A percentile compares a stretch with the other conserved stretches of the same genome.
These are phyloP conservation scores for Pugionium dolabratum DNA, from an alignment of 345 rosid species.

Conservation along the genomic window DNA sequence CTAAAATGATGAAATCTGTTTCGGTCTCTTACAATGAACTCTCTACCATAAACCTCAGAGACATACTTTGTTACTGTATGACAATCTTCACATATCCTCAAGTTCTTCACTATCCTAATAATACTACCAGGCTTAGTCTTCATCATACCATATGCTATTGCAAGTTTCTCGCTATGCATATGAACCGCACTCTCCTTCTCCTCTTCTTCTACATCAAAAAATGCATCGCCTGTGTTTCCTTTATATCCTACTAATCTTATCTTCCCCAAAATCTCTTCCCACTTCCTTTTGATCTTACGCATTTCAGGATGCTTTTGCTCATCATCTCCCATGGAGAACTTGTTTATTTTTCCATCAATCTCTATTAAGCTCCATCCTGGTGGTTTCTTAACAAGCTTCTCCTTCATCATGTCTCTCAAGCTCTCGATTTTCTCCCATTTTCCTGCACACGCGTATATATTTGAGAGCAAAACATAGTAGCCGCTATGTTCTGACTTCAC, in stretches of 20 bases:
- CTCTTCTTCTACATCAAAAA: slow-evolving; percentile 73
- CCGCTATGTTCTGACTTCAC: slow-evolving; percentile 69
- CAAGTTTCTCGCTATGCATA: slow-evolving; percentile 78
- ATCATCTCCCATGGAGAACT: slow-evolving; percentile 56
- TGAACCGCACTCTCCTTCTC: slow-evolving; percentile 63
- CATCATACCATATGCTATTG: slow-evolving; percentile 66
- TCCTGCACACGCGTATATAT: slow-evolving; percentile 63
- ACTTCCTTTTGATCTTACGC: slow-evolving; percentile 51
- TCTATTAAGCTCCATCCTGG: slow-evolving; percentile 62
- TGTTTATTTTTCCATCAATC: slow-evolving; percentile 59
- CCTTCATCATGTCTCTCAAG: slow-evolving; percentile 61
- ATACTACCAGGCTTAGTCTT: slow-evolving; percentile 40
- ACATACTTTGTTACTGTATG: slow-evolving; percentile 68
- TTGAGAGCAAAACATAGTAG: slow-evolving; percentile 70
- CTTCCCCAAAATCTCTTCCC: slow-evolving; percentile 65
- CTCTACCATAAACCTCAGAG: slow-evolving; percentile 58
- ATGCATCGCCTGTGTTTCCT: slow-evolving; percentile 55
- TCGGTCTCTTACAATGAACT: slow-evolving; percentile 70
- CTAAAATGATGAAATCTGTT: slow-evolving; percentile 78
- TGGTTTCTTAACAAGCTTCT: slow-evolving; percentile 60
- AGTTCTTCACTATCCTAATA: slow-evolving; percentile 71
- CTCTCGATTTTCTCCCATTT: slow-evolving; percentile 58
- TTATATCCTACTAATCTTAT: slow-evolving; percentile 56
- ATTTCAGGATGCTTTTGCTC: slow-evolving; percentile 55
- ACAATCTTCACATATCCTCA: slow-evolving; percentile 73